Base-by-base conservation (phyloP, 2,329 filamentous ascomycete species). In the Hypoxylon sp. region DNA sequence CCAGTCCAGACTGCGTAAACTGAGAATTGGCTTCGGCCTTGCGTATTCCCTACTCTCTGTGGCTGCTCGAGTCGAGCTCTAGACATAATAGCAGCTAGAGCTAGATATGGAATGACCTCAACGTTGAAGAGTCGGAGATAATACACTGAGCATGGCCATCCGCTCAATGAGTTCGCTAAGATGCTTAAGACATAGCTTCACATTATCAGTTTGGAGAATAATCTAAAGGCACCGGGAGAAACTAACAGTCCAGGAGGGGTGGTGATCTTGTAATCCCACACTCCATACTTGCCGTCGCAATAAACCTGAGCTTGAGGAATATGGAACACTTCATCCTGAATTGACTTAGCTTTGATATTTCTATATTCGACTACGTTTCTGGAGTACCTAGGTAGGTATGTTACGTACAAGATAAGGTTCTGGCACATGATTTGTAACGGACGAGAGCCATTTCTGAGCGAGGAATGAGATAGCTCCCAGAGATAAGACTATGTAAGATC, bases 201-300 rank as follows among this genome's bases (percentile, higher is more conserved):
- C 9, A 50, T 60, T 54, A 51, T 70, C 13, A 75, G 59, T 57
- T 22, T 17, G n/a, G 74, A 74, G 29, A 64, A 72, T 59, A 72
- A 74, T 2, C 46, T 48, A 17, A 55, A 77, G 66, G 31, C 72
- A 52, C 44, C 75, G 72, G 63, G 10, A 61, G 22, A 75, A 29
- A 80, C 84, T 78, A 84, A 94, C 83, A 99, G 83, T 35, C 94
- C 96, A 0, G 96, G 95, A 0, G 96, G 96, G 1, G 96, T 99
- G 0, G 96, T 99, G 77, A 99, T 96, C 79, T 98, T 99, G 66
- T 95, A 91, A 80, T 99, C 94, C 96, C 96, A 99, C 62, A 93
- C 85, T 11, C 80, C 78, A 82, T 91, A 97, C 59, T 87, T 86
- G 10, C 91, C 90, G 44, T 87, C 79, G 79, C 94, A 98, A 79